phyloP scores from a whole-genome alignment of 2,329 filamentous ascomycete species.

The Fusarium beomiforme region DNA sequence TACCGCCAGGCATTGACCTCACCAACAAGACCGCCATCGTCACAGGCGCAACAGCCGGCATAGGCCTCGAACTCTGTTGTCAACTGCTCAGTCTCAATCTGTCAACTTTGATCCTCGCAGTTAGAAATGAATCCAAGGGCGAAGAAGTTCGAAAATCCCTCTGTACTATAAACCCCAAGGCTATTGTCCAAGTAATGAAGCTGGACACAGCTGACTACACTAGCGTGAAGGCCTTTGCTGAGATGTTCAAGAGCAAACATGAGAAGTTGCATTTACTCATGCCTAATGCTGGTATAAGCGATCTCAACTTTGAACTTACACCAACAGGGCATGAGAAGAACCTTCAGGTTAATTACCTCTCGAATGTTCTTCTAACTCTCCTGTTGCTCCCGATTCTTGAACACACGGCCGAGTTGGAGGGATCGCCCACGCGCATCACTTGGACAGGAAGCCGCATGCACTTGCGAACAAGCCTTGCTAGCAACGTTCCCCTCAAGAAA shows the following conservation, averaged over 20 bases:
- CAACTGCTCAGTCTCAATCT: slow-evolving; percentile 50
- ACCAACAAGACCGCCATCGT: slow-evolving; percentile 49
- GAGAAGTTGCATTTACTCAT: slow-evolving; percentile 16
- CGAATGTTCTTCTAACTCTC: slow-evolving; percentile 39
- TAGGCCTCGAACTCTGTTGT: slow-evolving; percentile 53
- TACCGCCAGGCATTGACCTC: slow-evolving; percentile 34
- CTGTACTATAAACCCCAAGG: slow-evolving; percentile 14
- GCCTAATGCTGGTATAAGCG: slow-evolving; percentile 31
- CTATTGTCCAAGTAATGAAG: slow-evolving; percentile 24
- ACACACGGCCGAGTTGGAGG: slow-evolving; percentile 5
- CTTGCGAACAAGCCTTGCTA: not conserved
- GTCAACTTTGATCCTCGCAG: slow-evolving; percentile 53
- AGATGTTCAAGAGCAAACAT: not conserved
- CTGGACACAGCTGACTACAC: slow-evolving; percentile 25
- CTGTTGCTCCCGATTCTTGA: slow-evolving; percentile 35
- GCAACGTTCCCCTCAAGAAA: not conserved
- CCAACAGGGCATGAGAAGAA: slow-evolving; percentile 38
- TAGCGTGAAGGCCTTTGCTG: slow-evolving; percentile 10
- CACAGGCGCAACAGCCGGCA: slow-evolving; percentile 56
- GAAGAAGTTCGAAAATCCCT: slow-evolving; percentile 34
- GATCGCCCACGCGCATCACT: slow-evolving; percentile 11
- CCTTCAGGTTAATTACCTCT: slow-evolving; percentile 44
- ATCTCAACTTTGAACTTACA: not conserved
- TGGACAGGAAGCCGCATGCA: slow-evolving; percentile 34
- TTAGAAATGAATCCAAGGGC: slow-evolving; percentile 47